A percentile compares a stretch with the other conserved stretches of the same genome.
Conservation (phyloP, 2,329 filamentous ascomycete species). For the Decorospora gaudefroyi region DNA sequence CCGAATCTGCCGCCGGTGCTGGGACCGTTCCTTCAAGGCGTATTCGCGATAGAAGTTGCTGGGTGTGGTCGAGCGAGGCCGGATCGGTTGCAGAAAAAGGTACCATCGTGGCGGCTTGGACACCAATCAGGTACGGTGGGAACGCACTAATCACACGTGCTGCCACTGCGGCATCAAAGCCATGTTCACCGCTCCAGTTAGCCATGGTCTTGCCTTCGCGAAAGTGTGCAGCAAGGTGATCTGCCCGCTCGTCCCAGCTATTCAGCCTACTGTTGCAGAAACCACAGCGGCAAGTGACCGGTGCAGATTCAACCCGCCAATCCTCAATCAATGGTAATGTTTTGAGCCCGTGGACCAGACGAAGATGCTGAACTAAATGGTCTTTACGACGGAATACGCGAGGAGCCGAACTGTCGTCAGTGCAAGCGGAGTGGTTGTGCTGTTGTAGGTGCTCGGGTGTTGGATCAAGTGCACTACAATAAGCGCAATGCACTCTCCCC, state of each 20-base stretch:
- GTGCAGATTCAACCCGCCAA: constrained; percentile 58
- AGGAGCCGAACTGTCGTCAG: constrained; percentile 63
- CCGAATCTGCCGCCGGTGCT: neutral
- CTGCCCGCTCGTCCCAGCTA: constrained; percentile 54
- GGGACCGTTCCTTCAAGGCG: constrained; percentile 5
- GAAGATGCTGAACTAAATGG: constrained; percentile 63
- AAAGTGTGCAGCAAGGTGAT: constrained; percentile 58
- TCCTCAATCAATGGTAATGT: constrained; percentile 65
- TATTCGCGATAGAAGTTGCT: constrained; percentile 24
- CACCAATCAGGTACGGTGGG: constrained; percentile 53
- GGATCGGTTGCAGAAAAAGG: constrained; percentile 51
- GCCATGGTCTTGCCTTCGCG: constrained; percentile 56
- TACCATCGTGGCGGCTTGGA: constrained; percentile 46
- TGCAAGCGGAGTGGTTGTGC: constrained; percentile 64
- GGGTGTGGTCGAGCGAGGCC: constrained; percentile 24
- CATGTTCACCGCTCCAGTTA: constrained; percentile 58
- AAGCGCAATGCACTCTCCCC: constrained; percentile 59
- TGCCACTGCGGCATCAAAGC: constrained; percentile 51
- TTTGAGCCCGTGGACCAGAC: constrained; percentile 62
- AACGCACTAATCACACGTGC: constrained; percentile 52
- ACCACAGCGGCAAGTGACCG: constrained; percentile 57
- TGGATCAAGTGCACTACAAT: constrained; percentile 59
- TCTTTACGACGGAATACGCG: constrained; percentile 64
- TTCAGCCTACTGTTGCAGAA: constrained; percentile 53
- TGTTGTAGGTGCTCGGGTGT: constrained; percentile 58